Percentiles rank a stretch among this genome's conserved stretches.
These are phyloP conservation scores for Ilex aquifolium DNA, from an alignment of 257 asterid genomes.

Conservation along the genomic window DNA sequence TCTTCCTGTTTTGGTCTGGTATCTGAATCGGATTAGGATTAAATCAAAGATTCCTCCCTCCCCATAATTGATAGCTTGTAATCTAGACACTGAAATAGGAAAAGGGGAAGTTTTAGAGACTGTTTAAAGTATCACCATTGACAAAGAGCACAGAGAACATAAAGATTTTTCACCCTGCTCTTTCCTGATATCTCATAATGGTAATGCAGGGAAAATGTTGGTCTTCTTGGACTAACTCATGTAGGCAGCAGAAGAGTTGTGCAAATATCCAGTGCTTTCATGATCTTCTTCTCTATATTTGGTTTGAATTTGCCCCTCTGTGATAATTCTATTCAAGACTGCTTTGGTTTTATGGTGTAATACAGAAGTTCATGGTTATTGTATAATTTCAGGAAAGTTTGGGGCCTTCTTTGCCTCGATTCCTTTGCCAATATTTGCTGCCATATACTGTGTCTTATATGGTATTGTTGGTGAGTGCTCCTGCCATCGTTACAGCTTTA, in stretches of 20 bases:
- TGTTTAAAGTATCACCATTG: no score
- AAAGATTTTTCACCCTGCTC: no score
- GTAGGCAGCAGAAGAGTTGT: conserved; percentile 99
- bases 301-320: conserved; percentile 36
- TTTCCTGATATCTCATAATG: background rate
- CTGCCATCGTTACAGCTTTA: background rate
- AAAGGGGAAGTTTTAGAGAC: no score
- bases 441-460: conserved; percentile 79
- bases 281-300: conserved; percentile 95
- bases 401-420: conserved; percentile 96
- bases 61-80: no score
- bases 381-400: conserved; percentile 63
- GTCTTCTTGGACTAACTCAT: conserved; percentile 94
- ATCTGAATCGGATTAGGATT: no score
- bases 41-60: no score
- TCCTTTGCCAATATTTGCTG: conserved; percentile 90
- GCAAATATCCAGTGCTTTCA: conserved; percentile 86
- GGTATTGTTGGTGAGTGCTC: conserved; percentile 85
- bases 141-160: no score
- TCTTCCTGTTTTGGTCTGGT: no score
- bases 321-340: background rate
- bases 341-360: no score
- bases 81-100: no score
- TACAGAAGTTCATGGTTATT: no score
- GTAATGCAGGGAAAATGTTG: conserved; percentile 85